Evolutionary conservation across 257 asterid species (phyloP).

Genomic region (Solanum pinnatisectum): DNA sequence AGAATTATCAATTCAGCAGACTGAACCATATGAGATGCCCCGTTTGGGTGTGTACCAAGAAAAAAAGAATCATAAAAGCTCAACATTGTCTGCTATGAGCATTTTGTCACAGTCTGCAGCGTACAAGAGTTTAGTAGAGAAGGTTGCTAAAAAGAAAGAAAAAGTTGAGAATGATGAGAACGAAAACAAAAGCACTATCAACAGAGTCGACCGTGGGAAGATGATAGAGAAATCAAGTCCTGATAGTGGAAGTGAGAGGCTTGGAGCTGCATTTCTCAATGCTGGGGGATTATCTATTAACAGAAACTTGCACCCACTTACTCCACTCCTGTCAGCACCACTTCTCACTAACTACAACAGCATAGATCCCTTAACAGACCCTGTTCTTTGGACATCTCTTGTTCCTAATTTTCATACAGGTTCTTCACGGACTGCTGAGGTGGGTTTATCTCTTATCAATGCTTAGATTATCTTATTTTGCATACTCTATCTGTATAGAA

Average conservation of each 20-base stretch:
- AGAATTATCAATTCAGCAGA: slow-evolving; percentile 46
- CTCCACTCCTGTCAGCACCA: slow-evolving; percentile 75
- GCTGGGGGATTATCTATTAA: slow-evolving; percentile 58
- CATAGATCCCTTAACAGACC: slow-evolving; percentile 71
- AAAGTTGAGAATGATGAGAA: slow-evolving; percentile 65
- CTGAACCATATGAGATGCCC: slow-evolving; percentile 95
- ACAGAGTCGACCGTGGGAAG: slow-evolving; percentile 48
- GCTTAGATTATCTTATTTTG: neutral
- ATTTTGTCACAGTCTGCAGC: slow-evolving; percentile 71
- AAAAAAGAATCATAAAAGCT: slow-evolving; percentile 41
- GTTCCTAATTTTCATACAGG: slow-evolving; percentile 64
- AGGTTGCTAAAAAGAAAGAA: slow-evolving; percentile 53
- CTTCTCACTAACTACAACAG: slow-evolving; percentile 60
- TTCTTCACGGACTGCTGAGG: slow-evolving; percentile 68
- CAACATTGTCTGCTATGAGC: slow-evolving; percentile 63
- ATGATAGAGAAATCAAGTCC: slow-evolving; percentile 46
- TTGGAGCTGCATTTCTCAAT: slow-evolving; percentile 45
- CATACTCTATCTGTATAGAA: neutral
- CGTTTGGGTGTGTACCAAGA: slow-evolving; percentile 60
- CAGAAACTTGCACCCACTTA: slow-evolving; percentile 45
- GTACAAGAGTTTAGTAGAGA: slow-evolving; percentile 70
- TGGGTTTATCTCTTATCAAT: slow-evolving; percentile 16
- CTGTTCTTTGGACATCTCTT: slow-evolving; percentile 75
- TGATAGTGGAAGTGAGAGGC: slow-evolving; percentile 47
- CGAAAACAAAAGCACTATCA: slow-evolving; percentile 48